Conservation (phyloP, 441 rosid genomes). For the Gossypium davidsonii region DNA sequence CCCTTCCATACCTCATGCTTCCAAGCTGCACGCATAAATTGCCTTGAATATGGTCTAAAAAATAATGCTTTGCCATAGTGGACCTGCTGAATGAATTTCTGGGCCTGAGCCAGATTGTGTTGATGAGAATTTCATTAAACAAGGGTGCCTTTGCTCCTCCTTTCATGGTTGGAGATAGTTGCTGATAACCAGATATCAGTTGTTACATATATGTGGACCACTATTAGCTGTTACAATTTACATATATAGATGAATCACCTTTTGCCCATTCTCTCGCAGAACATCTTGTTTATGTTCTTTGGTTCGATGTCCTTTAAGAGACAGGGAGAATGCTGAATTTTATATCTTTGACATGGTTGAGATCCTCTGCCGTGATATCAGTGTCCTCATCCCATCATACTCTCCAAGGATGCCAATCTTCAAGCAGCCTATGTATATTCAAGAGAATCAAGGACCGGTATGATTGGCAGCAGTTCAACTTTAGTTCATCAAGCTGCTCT, state of each 20-base stretch:
- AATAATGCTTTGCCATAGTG: neutral
- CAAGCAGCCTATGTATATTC: neutral
- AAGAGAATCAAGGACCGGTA: neutral
- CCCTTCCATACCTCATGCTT: constrained; percentile 39
- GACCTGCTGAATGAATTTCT: neutral
- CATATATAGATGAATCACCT: too few species aligned
- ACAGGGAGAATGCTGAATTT: neutral
- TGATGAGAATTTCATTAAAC: neutral
- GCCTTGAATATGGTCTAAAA: neutral
- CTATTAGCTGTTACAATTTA: too few species aligned
- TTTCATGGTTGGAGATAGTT: too few species aligned
- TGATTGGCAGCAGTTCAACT: neutral
- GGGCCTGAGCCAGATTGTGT: neutral
- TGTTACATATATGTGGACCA: too few species aligned
- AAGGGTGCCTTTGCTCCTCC: neutral
- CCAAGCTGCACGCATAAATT: neutral
- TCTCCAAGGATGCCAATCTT: neutral
- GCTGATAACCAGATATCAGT: neutral
- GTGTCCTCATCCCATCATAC: constrained; percentile 82
- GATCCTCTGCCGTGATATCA: constrained; percentile 57
- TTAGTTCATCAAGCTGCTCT: neutral
- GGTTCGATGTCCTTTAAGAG: neutral
- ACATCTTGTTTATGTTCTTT: too few species aligned
- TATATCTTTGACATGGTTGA: constrained; percentile 52
- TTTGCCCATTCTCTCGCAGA: too few species aligned